Conservation (phyloP, 352 stramenopile species). For the Phytopythium aichiense region DNA sequence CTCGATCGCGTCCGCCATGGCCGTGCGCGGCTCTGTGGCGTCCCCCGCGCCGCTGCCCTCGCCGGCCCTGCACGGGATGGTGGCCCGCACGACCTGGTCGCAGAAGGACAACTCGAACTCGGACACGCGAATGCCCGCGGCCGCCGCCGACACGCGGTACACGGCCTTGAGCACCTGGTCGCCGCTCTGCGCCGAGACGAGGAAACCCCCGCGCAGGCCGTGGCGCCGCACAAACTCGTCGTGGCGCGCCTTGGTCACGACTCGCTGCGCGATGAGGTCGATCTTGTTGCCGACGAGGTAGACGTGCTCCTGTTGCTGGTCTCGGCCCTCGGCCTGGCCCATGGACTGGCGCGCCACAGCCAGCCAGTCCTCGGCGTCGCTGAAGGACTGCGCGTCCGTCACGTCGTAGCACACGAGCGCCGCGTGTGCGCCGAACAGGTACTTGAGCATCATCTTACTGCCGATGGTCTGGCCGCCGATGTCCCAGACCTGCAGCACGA, state of each 20-base stretch:
- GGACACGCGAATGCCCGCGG: conserved; percentile 66
- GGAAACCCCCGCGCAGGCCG: conserved; percentile 59
- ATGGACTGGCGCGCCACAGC: conserved; percentile 26
- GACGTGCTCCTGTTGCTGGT: conserved; percentile 34
- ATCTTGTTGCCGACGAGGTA: conserved; percentile 89
- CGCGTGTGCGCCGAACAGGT: conserved; percentile 76
- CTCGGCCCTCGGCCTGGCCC: conserved; percentile 14
- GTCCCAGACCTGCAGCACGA: conserved; percentile 86
- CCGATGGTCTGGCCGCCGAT: conserved; percentile 87
- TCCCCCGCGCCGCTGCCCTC: conserved; percentile 2
- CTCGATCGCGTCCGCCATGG: conserved; percentile 76
- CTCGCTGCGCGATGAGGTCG: conserved; percentile 74
- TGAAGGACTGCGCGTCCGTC: conserved; percentile 81
- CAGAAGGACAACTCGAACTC: conserved; percentile 81
- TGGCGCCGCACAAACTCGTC: conserved; percentile 69
- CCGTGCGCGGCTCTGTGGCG: conserved; percentile 49
- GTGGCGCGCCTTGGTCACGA: conserved; percentile 66
- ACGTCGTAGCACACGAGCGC: conserved; percentile 86
- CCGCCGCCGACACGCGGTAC: conserved; percentile 66
- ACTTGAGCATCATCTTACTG: conserved; percentile 87
- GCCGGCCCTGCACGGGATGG: conserved; percentile 21
- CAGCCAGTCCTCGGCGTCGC: conserved; percentile 77
- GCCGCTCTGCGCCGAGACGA: conserved; percentile 78
- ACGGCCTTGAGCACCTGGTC: conserved; percentile 82
- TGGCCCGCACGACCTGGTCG: conserved; percentile 61